Conservation (phyloP, 495 filamentous ascomycete genomes). For the Aspergillus avenaceus region DNA sequence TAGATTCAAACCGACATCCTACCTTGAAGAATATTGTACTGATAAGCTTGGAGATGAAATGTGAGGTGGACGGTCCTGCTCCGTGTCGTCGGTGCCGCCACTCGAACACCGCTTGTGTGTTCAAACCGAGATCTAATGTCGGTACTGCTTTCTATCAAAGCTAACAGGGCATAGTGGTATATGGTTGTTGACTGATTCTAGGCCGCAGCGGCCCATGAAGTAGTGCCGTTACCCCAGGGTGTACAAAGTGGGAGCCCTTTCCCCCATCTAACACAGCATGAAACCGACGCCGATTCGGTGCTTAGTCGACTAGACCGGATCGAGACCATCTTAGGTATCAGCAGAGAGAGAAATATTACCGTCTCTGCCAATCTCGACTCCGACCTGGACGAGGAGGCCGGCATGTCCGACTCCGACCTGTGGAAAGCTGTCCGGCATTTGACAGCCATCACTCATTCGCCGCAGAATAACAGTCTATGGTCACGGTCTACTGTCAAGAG, state of each 20-base stretch:
- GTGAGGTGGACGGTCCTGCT: slow-evolving; percentile 32
- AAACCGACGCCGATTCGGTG: slow-evolving; percentile 22
- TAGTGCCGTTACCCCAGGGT: slow-evolving; percentile 5
- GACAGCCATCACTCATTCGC: slow-evolving; percentile 22
- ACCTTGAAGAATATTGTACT: neutral
- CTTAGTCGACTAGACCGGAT: slow-evolving; percentile 34
- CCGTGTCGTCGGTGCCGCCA: slow-evolving; percentile 34
- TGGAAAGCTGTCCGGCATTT: slow-evolving; percentile 29
- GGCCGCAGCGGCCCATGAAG: slow-evolving; percentile 30
- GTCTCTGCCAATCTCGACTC: neutral
- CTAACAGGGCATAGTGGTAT: neutral
- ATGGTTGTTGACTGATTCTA: slow-evolving; percentile 4
- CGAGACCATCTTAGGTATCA: slow-evolving; percentile 31
- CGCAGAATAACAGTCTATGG: slow-evolving; percentile 29
- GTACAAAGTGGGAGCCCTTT: slow-evolving; percentile 3
- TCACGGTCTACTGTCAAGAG: slow-evolving; percentile 25
- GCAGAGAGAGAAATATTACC: slow-evolving; percentile 3
- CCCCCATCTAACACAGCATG: slow-evolving; percentile 2
- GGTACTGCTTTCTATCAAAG: neutral
- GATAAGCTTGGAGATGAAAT: slow-evolving; percentile 30
- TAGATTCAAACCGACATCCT: neutral
- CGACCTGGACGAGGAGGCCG: slow-evolving; percentile 13
- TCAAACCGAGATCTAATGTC: slow-evolving; percentile 41
- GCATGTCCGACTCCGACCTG: slow-evolving; percentile 18
- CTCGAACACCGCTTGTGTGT: slow-evolving; percentile 31